These are phyloP conservation scores for Phialophora verrucosa DNA, from an alignment of 2,329 filamentous ascomycete species.

Conservation along the genomic window DNA sequence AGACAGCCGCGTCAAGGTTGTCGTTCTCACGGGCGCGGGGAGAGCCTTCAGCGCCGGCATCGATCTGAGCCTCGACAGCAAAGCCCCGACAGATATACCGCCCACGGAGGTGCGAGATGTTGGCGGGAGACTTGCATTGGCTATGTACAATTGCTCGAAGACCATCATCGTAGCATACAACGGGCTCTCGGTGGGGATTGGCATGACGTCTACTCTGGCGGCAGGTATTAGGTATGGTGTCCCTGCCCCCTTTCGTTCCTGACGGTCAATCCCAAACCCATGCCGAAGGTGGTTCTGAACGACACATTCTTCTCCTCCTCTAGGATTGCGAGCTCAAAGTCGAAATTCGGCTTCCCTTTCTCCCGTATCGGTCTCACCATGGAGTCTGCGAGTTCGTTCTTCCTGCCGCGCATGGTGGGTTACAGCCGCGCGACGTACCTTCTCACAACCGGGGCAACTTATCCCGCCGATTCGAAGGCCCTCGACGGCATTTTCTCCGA, in stretches of 20 bases:
- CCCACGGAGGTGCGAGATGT: slow-evolving; percentile 13
- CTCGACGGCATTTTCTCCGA: slow-evolving; percentile 69
- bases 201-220: slow-evolving; percentile 65
- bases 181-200: slow-evolving; percentile 45
- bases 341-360: slow-evolving; percentile 78
- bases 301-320: no score
- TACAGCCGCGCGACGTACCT: slow-evolving; percentile 67
- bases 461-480: slow-evolving; percentile 50
- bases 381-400: slow-evolving; percentile 74
- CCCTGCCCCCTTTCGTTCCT: neutral
- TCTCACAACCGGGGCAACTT: slow-evolving; percentile 69
- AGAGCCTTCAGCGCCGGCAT: slow-evolving; percentile 40
- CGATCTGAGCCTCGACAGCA: slow-evolving; percentile 15
- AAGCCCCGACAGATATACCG: slow-evolving; percentile 2
- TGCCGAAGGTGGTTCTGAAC: neutral
- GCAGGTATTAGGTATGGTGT: slow-evolving; percentile 55
- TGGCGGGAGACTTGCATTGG: slow-evolving; percentile 15
- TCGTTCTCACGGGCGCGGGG: slow-evolving; percentile 29
- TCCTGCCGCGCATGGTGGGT: slow-evolving; percentile 73
- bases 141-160: slow-evolving; percentile 25
- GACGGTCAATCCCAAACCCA: neutral
- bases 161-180: slow-evolving; percentile 24
- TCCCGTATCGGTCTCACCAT: slow-evolving; percentile 71
- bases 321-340: slow-evolving; percentile 58
- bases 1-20: slow-evolving; percentile 22